Evolutionary conservation across 495 filamentous ascomycete species (phyloP).

Genomic region (Aspergillus steynii): DNA sequence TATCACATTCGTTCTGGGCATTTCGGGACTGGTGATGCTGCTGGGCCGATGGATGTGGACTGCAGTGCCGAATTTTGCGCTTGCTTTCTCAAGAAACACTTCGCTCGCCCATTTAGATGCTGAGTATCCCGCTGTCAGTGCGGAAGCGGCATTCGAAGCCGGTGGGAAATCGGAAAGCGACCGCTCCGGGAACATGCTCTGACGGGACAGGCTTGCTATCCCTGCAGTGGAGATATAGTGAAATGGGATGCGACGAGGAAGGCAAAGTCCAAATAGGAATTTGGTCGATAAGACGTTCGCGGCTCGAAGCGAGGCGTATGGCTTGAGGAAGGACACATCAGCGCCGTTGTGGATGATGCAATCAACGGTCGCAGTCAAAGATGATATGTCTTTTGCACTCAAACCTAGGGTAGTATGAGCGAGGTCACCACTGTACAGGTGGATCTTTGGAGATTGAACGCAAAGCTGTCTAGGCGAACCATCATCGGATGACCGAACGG

Average conservation of each 20-base stretch:
- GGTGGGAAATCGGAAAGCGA: background rate
- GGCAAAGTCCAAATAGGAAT: constrained; percentile 37
- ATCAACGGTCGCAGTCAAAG: constrained; percentile 36
- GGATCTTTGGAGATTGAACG: constrained; percentile 27
- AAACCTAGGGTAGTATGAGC: constrained; percentile 36
- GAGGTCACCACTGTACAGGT: constrained; percentile 40
- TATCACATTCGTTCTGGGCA: background rate
- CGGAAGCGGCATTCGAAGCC: constrained; percentile 8
- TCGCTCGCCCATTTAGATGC: constrained; percentile 59
- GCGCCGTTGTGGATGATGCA: constrained; percentile 55
- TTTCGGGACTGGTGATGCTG: constrained; percentile 19
- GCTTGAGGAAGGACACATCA: constrained; percentile 49
- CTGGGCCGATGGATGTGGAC: constrained; percentile 44
- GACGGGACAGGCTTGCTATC: constrained; percentile 23
- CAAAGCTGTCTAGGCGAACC: constrained; percentile 6
- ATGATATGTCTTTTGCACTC: constrained; percentile 15
- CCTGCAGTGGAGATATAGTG: constrained; percentile 51
- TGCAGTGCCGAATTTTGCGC: constrained; percentile 24
- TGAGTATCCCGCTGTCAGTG: constrained; percentile 43
- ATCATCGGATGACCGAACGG: constrained; percentile 19
- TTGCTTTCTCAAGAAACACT: constrained; percentile 40
- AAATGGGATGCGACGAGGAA: constrained; percentile 39
- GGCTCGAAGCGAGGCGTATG: constrained; percentile 40
- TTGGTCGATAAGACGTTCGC: constrained; percentile 47
- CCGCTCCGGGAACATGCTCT: background rate